Evolutionary conservation across 2,329 filamentous ascomycete species (phyloP).

Genomic region (Sclerotiophoma versabilis): DNA sequence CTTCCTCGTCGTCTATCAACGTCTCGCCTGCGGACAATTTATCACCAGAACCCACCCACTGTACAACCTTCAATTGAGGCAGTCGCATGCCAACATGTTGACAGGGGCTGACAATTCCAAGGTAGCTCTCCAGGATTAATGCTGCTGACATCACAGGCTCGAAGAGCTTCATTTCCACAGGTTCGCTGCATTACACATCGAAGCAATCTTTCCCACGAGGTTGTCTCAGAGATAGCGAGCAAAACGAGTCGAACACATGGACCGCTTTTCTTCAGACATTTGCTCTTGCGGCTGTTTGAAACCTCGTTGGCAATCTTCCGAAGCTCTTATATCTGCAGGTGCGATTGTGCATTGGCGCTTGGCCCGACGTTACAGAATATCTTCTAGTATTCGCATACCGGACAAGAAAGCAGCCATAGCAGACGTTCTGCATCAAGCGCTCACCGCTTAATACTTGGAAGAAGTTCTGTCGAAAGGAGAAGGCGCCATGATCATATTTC

Average conservation of each 20-base stretch:
- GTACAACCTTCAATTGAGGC: too few relatives aligned
- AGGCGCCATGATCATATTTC: not conserved
- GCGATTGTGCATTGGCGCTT: not conserved
- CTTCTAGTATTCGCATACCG: too few relatives aligned
- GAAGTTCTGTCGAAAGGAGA: not conserved
- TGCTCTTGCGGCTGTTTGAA: not conserved
- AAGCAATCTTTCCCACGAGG: not conserved
- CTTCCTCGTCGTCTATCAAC: too few relatives aligned
- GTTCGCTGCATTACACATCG: too few relatives aligned
- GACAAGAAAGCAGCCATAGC: not conserved
- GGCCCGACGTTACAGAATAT: too few relatives aligned
- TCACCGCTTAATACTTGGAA: not conserved
- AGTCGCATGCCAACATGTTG: too few relatives aligned
- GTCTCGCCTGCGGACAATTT: too few relatives aligned
- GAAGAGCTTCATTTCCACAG: too few relatives aligned
- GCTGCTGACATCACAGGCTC: too few relatives aligned
- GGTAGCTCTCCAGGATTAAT: too few relatives aligned
- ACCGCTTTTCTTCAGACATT: not conserved
- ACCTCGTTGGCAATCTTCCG: not conserved
- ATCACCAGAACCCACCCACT: too few relatives aligned
- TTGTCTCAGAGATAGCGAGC: not conserved
- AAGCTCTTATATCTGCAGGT: not conserved
- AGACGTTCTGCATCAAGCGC: not conserved
- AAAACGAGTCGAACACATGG: not conserved
- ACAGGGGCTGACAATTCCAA: too few relatives aligned